Percentiles rank a stretch among this genome's conserved stretches.
These are phyloP conservation scores for Epichloe glyceriae DNA, from an alignment of 2,329 filamentous ascomycete genomes.

Conservation along the genomic window DNA sequence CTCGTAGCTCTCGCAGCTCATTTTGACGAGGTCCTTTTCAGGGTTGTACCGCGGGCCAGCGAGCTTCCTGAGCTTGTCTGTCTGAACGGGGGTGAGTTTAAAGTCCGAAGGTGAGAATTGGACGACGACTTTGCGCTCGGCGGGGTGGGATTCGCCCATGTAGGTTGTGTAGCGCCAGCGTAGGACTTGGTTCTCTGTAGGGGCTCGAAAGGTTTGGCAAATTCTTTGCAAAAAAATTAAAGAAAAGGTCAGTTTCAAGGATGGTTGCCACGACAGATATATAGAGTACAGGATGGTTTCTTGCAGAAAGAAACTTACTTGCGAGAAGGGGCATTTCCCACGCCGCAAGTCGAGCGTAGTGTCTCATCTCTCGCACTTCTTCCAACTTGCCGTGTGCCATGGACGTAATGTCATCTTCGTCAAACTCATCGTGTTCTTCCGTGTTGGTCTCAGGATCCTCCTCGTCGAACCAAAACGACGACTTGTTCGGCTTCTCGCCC, in stretches of 20 bases:
- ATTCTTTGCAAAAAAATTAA: constrained; percentile 42
- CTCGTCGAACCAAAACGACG: constrained; percentile 36
- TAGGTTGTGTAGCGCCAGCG: constrained; percentile 96
- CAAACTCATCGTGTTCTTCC: constrained; percentile 49
- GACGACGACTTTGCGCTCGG: constrained; percentile 85
- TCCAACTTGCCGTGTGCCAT: constrained; percentile 80
- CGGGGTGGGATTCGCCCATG: constrained; percentile 86
- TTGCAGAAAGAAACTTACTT: constrained; percentile 44
- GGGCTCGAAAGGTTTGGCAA: constrained; percentile 71
- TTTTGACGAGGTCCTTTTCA: constrained; percentile 65
- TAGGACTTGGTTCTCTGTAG: constrained; percentile 55
- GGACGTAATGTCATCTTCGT: constrained; percentile 72
- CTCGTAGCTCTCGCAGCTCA: constrained; percentile 80
- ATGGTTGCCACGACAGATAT: too few relatives aligned
- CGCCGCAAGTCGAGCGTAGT: constrained; percentile 74
- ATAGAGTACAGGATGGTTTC: background rate
- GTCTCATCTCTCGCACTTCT: constrained; percentile 73
- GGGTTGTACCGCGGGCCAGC: constrained; percentile 81
- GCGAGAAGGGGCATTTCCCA: constrained; percentile 93
- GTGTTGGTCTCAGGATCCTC: constrained; percentile 34
- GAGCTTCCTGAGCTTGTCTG: constrained; percentile 75
- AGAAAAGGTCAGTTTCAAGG: background rate
- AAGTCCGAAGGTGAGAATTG: constrained; percentile 73
- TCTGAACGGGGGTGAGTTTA: constrained; percentile 52
- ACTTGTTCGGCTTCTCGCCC: constrained; percentile 21